phyloP scores from a whole-genome alignment of 768 basidiomycete genomes.

The Amanita fuliginea region DNA sequence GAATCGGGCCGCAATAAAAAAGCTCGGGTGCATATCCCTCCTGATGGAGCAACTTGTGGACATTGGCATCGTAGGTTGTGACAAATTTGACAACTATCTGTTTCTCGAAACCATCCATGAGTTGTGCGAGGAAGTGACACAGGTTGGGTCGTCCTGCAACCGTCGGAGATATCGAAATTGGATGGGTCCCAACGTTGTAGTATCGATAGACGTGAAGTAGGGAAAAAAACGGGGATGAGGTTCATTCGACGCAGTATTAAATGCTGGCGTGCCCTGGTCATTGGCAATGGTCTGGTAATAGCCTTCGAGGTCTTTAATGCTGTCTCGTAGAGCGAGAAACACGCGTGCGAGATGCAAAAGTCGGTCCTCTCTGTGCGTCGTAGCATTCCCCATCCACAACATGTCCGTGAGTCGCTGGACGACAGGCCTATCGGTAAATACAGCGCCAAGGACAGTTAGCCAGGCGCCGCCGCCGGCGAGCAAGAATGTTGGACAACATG shows the following conservation, averaged over 20 bases:
- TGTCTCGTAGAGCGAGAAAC: slow-evolving; percentile 10
- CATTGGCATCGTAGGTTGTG: slow-evolving; percentile 4
- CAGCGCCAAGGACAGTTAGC: neutral
- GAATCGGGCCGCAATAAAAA: too few relatives aligned
- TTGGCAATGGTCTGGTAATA: slow-evolving; percentile 9
- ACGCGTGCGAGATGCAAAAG: slow-evolving; percentile 9
- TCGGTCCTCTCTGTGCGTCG: slow-evolving; percentile 11
- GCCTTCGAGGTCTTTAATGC: slow-evolving; percentile 6
- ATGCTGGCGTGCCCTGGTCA: neutral
- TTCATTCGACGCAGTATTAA: neutral
- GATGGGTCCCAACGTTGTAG: neutral
- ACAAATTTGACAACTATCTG: slow-evolving; percentile 9
- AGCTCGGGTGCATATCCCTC: slow-evolving; percentile 4
- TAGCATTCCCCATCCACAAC: slow-evolving; percentile 12
- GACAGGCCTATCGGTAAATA: slow-evolving; percentile 13
- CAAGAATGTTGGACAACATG: slow-evolving; percentile 22
- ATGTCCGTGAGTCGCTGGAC: slow-evolving; percentile 14
- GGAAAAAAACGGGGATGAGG: slow-evolving; percentile 14
- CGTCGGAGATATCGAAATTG: slow-evolving; percentile 9
- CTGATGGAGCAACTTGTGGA: slow-evolving; percentile 6
- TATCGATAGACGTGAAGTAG: slow-evolving; percentile 9
- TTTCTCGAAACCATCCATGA: neutral
- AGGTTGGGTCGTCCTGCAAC: slow-evolving; percentile 8
- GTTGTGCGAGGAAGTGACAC: slow-evolving; percentile 10
- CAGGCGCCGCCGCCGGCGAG: slow-evolving; percentile 15